phyloP scores from a whole-genome alignment of 208 protist species.

The Acanthamoeba lenticulata region DNA sequence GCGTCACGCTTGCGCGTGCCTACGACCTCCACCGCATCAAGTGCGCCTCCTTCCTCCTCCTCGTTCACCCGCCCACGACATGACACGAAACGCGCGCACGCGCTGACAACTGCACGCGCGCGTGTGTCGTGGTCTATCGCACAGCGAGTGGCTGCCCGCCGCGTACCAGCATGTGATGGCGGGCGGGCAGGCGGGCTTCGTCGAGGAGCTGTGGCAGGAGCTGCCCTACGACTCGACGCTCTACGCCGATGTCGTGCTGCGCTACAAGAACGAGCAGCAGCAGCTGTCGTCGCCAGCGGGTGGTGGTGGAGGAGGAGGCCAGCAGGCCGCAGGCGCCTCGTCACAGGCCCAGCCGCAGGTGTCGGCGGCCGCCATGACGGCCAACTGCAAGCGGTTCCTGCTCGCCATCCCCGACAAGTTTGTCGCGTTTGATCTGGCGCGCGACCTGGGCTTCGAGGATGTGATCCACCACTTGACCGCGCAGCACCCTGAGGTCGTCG shows the following conservation, averaged over 20 bases:
- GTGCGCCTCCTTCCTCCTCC: background rate
- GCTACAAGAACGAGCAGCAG: background rate
- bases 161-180: constrained; percentile 6
- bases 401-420: constrained; percentile 16
- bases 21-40: constrained; percentile 41
- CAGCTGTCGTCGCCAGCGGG: background rate
- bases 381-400: constrained; percentile 22
- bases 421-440: constrained; percentile 26
- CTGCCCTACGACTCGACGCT: constrained; percentile 21
- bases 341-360: too few species aligned
- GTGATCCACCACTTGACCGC: background rate
- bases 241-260: background rate
- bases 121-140: background rate
- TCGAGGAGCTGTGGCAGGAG: constrained; percentile 40
- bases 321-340: background rate
- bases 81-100: background rate
- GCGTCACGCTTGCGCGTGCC: background rate
- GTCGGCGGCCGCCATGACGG: background rate
- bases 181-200: background rate
- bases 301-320: background rate
- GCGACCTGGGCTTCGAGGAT: background rate
- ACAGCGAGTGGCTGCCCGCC: background rate
- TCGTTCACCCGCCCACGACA: background rate
- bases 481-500: background rate
- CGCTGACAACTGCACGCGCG: background rate